phyloP scores from a whole-genome alignment of 2,329 filamentous ascomycete genomes.

The Microsporum ferrugineum region DNA sequence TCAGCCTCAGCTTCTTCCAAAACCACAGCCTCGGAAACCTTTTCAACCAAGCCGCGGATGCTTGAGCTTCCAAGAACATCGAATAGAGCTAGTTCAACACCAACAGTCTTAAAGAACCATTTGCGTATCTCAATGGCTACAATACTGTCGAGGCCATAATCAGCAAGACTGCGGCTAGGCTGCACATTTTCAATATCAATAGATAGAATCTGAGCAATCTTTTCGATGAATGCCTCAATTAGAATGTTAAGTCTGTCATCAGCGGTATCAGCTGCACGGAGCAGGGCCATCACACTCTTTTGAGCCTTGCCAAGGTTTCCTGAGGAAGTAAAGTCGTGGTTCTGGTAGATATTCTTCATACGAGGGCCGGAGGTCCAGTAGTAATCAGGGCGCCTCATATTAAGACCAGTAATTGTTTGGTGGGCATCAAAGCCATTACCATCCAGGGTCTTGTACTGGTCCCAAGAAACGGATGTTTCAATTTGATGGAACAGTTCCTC shows the following conservation, averaged over 20 bases:
- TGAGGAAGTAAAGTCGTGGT: constrained; percentile 14
- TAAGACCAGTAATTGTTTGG: constrained; percentile 18
- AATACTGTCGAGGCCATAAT: constrained; percentile 17
- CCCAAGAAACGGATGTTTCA: constrained; percentile 14
- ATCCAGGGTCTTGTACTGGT: constrained; percentile 5
- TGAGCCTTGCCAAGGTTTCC: constrained; percentile 4
- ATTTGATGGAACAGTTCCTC: constrained; percentile 17
- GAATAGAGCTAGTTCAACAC: constrained; percentile 19
- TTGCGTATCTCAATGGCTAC: constrained; percentile 19
- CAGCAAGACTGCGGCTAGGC: constrained; percentile 12
- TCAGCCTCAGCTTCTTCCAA: constrained; percentile 5
- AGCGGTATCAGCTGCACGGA: constrained; percentile 9
- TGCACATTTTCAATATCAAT: constrained; percentile 9
- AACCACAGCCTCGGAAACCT: constrained; percentile 8
- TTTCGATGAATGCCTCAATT: constrained; percentile 13
- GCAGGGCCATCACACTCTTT: constrained; percentile 12
- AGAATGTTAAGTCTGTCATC: constrained; percentile 10
- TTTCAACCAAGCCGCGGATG: constrained; percentile 17
- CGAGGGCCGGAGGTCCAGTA: constrained; percentile 15
- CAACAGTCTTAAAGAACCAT: constrained; percentile 17
- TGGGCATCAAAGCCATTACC: constrained; percentile 12
- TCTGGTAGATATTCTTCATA: constrained; percentile 17
- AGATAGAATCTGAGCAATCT: constrained; percentile 10
- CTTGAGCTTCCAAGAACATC: constrained; percentile 19
- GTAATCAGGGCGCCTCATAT: constrained; percentile 14